Percentiles rank a stretch among this genome's conserved stretches.
These are phyloP conservation scores for Diaporthe sp. DNA, from an alignment of 2,329 filamentous ascomycete species.

Conservation along the genomic window DNA sequence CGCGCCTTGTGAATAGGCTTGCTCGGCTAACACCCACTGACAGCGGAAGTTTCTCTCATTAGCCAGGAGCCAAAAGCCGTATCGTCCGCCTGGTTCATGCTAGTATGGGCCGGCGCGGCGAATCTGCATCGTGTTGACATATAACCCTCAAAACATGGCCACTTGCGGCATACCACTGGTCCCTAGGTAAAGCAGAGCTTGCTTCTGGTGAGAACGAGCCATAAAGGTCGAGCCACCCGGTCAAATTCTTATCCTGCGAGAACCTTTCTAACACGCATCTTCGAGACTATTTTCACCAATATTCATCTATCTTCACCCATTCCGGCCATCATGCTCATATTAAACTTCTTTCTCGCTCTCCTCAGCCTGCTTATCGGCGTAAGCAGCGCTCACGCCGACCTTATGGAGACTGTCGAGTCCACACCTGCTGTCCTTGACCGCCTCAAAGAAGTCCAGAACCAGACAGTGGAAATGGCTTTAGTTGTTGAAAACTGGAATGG, in stretches of 20 bases:
- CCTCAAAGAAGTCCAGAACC: slow-evolving; percentile 51
- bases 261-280: neutral
- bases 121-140: neutral
- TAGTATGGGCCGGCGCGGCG: neutral
- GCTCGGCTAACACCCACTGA: neutral
- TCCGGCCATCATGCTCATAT: neutral
- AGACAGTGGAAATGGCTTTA: slow-evolving; percentile 51
- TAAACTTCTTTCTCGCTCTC: neutral
- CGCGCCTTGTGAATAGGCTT: neutral
- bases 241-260: neutral
- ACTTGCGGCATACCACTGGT: neutral
- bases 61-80: neutral
- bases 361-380: slow-evolving; percentile 42
- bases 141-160: neutral
- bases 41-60: neutral
- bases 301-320: neutral
- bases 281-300: neutral
- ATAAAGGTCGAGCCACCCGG: neutral
- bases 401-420: neutral
- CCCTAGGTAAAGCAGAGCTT: too few relatives aligned
- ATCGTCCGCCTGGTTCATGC: neutral
- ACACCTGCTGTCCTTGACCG: neutral
- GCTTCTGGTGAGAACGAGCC: too few relatives aligned
- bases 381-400: slow-evolving; percentile 46
- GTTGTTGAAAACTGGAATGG: slow-evolving; percentile 55